phyloP scores from a whole-genome alignment of 116 monocot species.

The Dioscorea cayenensis region DNA sequence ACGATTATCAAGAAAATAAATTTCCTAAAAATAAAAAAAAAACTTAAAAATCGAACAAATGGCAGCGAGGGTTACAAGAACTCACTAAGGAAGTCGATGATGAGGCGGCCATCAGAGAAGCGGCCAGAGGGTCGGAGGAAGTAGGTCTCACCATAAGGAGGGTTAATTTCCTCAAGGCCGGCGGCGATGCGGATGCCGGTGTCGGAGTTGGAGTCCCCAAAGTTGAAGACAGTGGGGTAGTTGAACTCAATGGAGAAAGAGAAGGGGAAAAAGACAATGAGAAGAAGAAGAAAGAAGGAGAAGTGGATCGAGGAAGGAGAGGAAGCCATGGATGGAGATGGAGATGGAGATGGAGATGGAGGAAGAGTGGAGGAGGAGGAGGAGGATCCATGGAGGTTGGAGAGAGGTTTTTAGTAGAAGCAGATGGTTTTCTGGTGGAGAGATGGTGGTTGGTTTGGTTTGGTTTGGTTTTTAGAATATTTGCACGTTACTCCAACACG shows the following conservation, averaged over 20 bases:
- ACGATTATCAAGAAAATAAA: no score
- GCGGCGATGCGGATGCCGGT: constrained; percentile 32
- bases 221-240: constrained; percentile 54
- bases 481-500: no score
- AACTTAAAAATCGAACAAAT: neutral
- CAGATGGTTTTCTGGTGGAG: no score
- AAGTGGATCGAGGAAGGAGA: neutral
- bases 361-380: no score
- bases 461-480: no score
- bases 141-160: constrained; percentile 31
- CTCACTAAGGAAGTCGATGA: constrained; percentile 36
- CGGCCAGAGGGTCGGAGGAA: constrained; percentile 25
- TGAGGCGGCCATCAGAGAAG: constrained; percentile 46
- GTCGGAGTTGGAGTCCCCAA: constrained; percentile 71
- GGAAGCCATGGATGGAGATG: constrained; percentile 3
- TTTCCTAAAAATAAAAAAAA: no score
- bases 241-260: constrained; percentile 16
- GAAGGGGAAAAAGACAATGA: neutral
- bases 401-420: no score
- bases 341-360: neutral
- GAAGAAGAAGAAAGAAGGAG: neutral
- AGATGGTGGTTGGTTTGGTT: no score
- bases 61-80: neutral
- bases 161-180: constrained; percentile 7
- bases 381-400: no score